A percentile compares a stretch with the other conserved stretches of the same genome.
These are phyloP conservation scores for Penicillium aurantiogriseum DNA, from an alignment of 2,329 filamentous ascomycete genomes.

Conservation along the genomic window DNA sequence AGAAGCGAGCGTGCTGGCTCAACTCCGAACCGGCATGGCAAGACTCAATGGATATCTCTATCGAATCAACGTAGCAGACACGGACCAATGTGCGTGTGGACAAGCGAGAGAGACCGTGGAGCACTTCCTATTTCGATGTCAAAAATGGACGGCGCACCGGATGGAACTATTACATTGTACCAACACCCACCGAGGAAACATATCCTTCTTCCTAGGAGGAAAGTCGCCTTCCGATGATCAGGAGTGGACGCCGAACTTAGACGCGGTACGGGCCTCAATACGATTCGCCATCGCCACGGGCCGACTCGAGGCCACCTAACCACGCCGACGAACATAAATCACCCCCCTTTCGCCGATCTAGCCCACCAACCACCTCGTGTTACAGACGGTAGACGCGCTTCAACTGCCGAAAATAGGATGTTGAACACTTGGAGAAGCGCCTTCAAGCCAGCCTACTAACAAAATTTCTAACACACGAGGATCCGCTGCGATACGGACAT, in stretches of 20 bases:
- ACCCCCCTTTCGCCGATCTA: background rate
- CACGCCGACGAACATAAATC: slow-evolving; percentile 15
- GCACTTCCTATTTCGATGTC: slow-evolving; percentile 7
- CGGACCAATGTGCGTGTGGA: background rate
- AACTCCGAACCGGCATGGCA: slow-evolving; percentile 31
- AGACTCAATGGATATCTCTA: slow-evolving; percentile 26
- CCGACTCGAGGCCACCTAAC: slow-evolving; percentile 27
- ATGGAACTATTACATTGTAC: slow-evolving; percentile 4
- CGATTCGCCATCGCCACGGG: slow-evolving; percentile 29
- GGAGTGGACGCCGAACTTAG: slow-evolving; percentile 30
- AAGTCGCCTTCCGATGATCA: slow-evolving; percentile 17
- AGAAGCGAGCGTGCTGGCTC: slow-evolving; percentile 31
- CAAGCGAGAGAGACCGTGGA: background rate
- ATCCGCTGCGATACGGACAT: too few species aligned
- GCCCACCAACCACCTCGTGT: slow-evolving; percentile 25
- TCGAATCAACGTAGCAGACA: background rate
- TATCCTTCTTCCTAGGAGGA: slow-evolving; percentile 4
- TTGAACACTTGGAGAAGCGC: slow-evolving; percentile 38
- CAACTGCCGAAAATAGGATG: slow-evolving; percentile 34
- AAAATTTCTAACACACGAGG: too few species aligned
- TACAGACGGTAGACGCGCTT: slow-evolving; percentile 31
- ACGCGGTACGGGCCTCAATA: slow-evolving; percentile 30
- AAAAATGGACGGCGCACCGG: background rate
- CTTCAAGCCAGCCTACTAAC: slow-evolving; percentile 26
- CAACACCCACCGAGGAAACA: slow-evolving; percentile 2